Conservation (phyloP, 306 rosid species). For the Cicer bijugum region DNA sequence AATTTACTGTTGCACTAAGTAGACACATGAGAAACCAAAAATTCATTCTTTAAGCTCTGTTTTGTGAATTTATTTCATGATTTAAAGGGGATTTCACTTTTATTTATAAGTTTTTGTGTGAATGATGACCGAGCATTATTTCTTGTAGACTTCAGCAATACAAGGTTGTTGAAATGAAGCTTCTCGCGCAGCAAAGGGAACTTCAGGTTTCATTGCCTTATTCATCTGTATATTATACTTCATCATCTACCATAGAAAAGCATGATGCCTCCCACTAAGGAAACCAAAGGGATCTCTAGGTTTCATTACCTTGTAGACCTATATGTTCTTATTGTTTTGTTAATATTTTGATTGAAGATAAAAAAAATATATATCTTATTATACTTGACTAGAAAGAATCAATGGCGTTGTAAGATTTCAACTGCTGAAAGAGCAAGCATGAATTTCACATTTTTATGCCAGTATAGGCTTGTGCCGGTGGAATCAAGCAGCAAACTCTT, state of each 20-base stretch:
- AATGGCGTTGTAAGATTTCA: conserved; percentile 5
- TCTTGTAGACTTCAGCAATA: conserved; percentile 90
- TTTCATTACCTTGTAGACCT: conserved; percentile 36
- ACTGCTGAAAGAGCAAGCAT: not conserved
- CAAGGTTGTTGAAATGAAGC: conserved; percentile 96
- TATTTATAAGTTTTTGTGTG: not conserved
- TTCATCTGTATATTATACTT: not conserved
- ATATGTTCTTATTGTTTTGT: conserved; percentile 9
- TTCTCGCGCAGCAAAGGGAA: conserved; percentile 97
- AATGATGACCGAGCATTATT: conserved; percentile 28
- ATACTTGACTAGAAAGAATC: conserved; percentile 37
- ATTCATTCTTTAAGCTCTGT: not conserved
- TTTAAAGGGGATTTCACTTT: not conserved
- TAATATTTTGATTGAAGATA: conserved; percentile 1
- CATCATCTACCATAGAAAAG: not conserved
- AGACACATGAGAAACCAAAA: conserved; percentile 6
- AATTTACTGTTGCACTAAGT: not conserved
- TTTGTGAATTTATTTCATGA: not conserved
- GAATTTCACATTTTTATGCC: conserved; percentile 32
- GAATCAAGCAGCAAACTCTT: not conserved
- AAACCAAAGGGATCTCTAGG: conserved; percentile 83
- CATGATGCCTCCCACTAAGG: not conserved
- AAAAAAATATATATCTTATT: not conserved
- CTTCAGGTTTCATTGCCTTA: conserved; percentile 66
- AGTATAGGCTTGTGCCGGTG: not conserved